These are phyloP conservation scores for Ceratocystis diversiconidia DNA, from an alignment of 2,329 filamentous ascomycete species.

Conservation along the genomic window DNA sequence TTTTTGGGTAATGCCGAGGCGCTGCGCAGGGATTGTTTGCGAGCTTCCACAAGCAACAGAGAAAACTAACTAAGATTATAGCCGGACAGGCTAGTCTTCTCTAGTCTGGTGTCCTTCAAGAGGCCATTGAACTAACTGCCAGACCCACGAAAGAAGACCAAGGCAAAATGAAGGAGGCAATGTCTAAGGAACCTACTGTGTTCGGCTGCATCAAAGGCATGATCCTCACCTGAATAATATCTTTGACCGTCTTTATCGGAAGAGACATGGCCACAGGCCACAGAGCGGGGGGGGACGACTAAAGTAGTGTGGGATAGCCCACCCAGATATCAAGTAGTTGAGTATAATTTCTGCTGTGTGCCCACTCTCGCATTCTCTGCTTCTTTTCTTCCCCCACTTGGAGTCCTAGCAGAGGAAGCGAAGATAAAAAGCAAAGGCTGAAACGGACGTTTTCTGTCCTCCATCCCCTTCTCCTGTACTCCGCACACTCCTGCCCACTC, in stretches of 20 bases:
- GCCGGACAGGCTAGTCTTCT: neutral
- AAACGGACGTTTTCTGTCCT: neutral
- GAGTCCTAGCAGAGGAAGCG: neutral
- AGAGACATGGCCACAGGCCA: neutral
- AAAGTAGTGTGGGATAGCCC: neutral
- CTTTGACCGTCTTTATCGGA: neutral
- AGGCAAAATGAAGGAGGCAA: neutral
- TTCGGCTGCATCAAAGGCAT: too few species aligned
- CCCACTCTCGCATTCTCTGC: neutral
- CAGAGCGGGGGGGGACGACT: neutral
- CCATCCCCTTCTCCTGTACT: neutral
- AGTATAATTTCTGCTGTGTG: slow-evolving; percentile 2
- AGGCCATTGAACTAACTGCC: neutral
- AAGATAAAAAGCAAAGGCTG: neutral
- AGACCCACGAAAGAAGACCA: neutral
- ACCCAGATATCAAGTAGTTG: neutral
- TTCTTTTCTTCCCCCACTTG: neutral
- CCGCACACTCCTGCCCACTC: neutral
- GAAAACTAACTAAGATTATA: neutral
- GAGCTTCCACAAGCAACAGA: neutral
- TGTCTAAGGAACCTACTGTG: too few species aligned
- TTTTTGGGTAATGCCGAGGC: neutral
- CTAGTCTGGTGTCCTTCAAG: neutral
- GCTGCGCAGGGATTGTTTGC: neutral
- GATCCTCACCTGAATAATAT: neutral